Evolutionary conservation across 345 rosid species (phyloP).

Genomic region (Nasturtium officinale): DNA sequence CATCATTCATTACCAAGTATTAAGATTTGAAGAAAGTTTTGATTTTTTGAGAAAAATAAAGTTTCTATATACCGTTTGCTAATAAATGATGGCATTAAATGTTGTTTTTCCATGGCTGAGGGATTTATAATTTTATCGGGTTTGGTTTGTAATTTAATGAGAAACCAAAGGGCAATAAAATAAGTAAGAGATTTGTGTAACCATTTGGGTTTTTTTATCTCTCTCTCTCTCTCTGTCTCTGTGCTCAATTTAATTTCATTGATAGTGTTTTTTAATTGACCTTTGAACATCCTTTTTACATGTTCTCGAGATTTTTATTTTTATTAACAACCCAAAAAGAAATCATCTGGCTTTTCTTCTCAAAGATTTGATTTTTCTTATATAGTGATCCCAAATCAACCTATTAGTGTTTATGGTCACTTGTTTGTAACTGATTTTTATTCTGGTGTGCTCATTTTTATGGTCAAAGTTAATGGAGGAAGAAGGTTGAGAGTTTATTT

Average conservation of each 20-base stretch:
- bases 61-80: conserved; percentile 12
- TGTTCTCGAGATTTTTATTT: conserved; percentile 7
- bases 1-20: background rate
- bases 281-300: conserved; percentile 39
- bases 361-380: background rate
- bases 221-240: conserved; percentile 17
- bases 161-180: conserved; percentile 48
- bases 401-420: conserved; percentile 3
- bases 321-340: conserved; percentile 4
- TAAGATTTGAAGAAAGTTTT: conserved; percentile 6
- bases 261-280: conserved; percentile 36
- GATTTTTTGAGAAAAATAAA: background rate
- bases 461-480: conserved; percentile 31
- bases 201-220: conserved; percentile 23
- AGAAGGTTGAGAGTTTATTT: conserved; percentile 32
- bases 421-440: background rate
- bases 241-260: conserved; percentile 46
- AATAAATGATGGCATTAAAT: conserved; percentile 26
- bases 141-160: conserved; percentile 49
- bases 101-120: conserved; percentile 36
- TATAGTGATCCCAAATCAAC: background rate
- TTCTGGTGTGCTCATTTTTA: conserved; percentile 1
- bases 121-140: conserved; percentile 28
- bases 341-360: conserved; percentile 20
- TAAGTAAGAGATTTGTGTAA: conserved; percentile 40